Conservation (phyloP, 331 rosid species). For the Quercus lobata region DNA sequence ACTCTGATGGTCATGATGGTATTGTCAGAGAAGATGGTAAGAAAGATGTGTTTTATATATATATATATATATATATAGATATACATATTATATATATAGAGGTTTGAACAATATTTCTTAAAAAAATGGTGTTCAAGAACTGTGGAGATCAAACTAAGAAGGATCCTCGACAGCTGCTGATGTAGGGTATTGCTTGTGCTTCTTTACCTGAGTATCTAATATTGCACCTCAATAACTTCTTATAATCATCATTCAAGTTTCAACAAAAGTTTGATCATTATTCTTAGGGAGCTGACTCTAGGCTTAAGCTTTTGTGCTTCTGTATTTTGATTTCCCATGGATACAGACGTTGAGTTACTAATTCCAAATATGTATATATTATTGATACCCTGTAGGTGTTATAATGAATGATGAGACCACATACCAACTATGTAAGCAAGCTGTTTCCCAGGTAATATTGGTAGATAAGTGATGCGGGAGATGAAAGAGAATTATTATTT, state of each 20-base stretch:
- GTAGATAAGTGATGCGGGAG: slow-evolving; percentile 8
- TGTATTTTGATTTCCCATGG: slow-evolving; percentile 3
- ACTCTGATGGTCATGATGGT: slow-evolving; percentile 97
- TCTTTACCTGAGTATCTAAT: neutral
- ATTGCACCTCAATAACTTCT: neutral
- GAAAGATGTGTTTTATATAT: slow-evolving; percentile 19
- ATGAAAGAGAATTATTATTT: too few species aligned
- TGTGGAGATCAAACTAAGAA: neutral
- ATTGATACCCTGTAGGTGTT: slow-evolving; percentile 64
- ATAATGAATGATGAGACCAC: slow-evolving; percentile 96
- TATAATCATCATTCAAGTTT: neutral
- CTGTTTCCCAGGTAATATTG: slow-evolving; percentile 88
- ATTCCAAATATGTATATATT: slow-evolving; percentile 8
- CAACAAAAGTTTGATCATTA: neutral
- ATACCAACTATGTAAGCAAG: slow-evolving; percentile 91
- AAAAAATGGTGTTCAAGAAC: neutral
- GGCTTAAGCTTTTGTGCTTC: neutral
- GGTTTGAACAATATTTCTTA: neutral
- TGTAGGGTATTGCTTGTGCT: neutral
- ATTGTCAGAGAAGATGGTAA: slow-evolving; percentile 96
- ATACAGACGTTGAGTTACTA: slow-evolving; percentile 9
- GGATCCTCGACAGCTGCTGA: neutral
- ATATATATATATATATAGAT: too few species aligned
- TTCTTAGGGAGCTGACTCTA: neutral
- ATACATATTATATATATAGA: neutral